Conservation (phyloP, 257 asterid species). For the Thymus mandschuricus region DNA sequence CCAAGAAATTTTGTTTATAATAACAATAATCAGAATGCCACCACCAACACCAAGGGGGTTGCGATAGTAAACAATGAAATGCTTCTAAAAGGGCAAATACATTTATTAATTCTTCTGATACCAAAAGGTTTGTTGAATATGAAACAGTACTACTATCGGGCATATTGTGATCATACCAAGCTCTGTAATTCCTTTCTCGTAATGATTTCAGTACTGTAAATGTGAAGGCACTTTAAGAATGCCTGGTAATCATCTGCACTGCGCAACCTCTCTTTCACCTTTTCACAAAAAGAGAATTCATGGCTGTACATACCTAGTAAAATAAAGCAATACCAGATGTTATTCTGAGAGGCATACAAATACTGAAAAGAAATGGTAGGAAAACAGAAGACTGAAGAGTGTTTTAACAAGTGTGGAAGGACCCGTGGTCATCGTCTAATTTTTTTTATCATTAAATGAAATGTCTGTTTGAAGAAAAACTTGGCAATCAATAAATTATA, state of each 20-base stretch:
- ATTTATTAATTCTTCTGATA: not conserved
- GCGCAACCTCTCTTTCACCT: conserved; percentile 84
- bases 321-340: conserved; percentile 34
- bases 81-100: not conserved
- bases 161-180: conserved; percentile 66
- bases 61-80: conserved; percentile 7
- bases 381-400: conserved; percentile 3
- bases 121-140: conserved; percentile 11
- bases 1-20: conserved; percentile 10
- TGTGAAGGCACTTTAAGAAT: conserved; percentile 93
- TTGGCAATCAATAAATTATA: conserved; percentile 4
- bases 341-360: conserved; percentile 19
- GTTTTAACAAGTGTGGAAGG: conserved; percentile 1
- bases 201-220: conserved; percentile 92
- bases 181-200: conserved; percentile 81
- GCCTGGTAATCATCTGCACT: conserved; percentile 93
- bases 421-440: not conserved
- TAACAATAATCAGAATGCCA: not conserved
- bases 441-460: not conserved
- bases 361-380: not conserved
- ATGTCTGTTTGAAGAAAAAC: not conserved
- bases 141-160: conserved; percentile 20
- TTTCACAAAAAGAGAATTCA: conserved; percentile 87
- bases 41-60: not conserved
- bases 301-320: conserved; percentile 69